A percentile compares a stretch with the other conserved stretches of the same genome.
These are phyloP conservation scores for Elsinoe perseae DNA, from an alignment of 2,329 filamentous ascomycete genomes.

Conservation along the genomic window DNA sequence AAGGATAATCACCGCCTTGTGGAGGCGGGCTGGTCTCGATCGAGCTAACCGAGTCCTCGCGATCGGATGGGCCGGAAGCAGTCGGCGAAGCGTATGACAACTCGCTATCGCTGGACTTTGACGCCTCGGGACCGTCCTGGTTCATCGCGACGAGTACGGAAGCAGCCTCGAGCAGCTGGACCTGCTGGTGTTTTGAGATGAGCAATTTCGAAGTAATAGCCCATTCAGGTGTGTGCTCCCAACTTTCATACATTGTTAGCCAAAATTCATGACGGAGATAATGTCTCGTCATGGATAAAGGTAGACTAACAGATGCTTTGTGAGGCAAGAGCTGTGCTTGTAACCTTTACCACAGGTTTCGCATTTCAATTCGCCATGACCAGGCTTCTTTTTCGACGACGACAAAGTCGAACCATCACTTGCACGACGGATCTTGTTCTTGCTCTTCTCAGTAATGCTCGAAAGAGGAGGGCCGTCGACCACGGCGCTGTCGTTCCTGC, in stretches of 20 bases:
- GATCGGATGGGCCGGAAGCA: conserved; percentile 73
- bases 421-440: conserved; percentile 53
- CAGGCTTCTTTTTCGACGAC: conserved; percentile 70
- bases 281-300: conserved; percentile 26
- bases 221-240: conserved; percentile 99
- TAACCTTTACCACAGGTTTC: conserved; percentile 99
- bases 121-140: conserved; percentile 55
- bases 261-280: conserved; percentile 22
- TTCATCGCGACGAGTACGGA: conserved; percentile 95
- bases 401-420: conserved; percentile 79
- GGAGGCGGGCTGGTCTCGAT: conserved; percentile 89
- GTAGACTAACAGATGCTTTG: conserved; percentile 98
- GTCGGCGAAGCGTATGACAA: conserved; percentile 73
- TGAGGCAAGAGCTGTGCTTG: conserved; percentile 99
- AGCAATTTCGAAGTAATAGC: conserved; percentile 92
- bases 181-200: conserved; percentile 99
- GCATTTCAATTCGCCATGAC: conserved; percentile 81
- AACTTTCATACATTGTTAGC: conserved; percentile 51
- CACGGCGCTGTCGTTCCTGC: conserved; percentile 43
- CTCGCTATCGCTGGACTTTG: conserved; percentile 67
- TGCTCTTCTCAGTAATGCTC: conserved; percentile 35
- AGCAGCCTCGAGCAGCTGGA: conserved; percentile 91
- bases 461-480: conserved; percentile 59
- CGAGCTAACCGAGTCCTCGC: conserved; percentile 70
- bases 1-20: conserved; percentile 54